Evolutionary conservation across 1,284 basidiomycete species (phyloP), one percentile per base, ranked within the genome.

Genomic region (Malassezia sp.): DNA sequence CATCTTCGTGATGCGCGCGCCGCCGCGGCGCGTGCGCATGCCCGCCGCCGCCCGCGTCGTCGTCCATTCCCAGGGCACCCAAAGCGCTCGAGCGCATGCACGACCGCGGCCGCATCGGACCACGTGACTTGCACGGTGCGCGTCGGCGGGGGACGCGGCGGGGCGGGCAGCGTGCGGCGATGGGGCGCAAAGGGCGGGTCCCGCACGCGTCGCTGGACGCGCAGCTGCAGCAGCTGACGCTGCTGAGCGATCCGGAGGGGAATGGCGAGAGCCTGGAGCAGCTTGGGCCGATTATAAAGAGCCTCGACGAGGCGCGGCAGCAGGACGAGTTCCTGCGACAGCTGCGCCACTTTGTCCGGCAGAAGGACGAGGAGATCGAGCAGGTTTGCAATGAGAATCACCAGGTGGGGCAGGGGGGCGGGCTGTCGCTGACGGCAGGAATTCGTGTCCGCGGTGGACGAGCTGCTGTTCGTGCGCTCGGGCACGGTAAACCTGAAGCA

Each of bases 281-380:
- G 40, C 62, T 71, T 6, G 70, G 67, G 0, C 65, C 67, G 20
- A 68, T 71, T 46, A 71, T 71, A 50, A 68, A 67, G 41, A 59
- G 54, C 59, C 88, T 97, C 56, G 84, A 95, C 73, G 79, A 82
- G 59, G 85, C 82, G 54, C 77, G 83, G 37, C 87, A 90, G 62
- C 88, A 95, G 64, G 88, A 95, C 52, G 79, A 81, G 11, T 97
- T 90, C 71, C 78, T 97, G 27, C 79, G 83, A 35, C 85, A 83
- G 32, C 75, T 96, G 39, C 83, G 87, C 60, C 76, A 75, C 15
- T 85, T 96, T 61, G 84, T 96, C 39, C 80, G 84, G 61, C 80
- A 87, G 56, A 95, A 96, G 73, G 93, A 99, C 69, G 77, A 78
- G 47, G 90, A 97, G 72, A 97, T 99, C 65, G 87, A 96, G 74